phyloP scores from a whole-genome alignment of 768 basidiomycete species.

The Lactifluus volemus region DNA sequence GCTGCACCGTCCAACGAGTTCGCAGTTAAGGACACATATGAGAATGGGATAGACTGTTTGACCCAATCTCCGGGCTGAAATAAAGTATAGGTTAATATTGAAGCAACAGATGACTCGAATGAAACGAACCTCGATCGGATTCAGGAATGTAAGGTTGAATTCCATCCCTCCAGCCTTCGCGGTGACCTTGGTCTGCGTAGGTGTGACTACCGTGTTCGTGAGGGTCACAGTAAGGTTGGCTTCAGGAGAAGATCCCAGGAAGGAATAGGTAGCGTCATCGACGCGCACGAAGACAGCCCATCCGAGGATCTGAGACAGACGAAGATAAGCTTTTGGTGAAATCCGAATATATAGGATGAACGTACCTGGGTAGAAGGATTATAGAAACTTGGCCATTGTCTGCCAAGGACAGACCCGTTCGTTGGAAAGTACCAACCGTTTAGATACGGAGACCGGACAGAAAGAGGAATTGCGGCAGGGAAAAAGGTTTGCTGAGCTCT shows the following conservation, averaged over 20 bases:
- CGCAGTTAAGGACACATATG: constrained; percentile 29
- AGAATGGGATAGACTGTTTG: constrained; percentile 34
- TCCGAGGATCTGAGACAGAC: constrained; percentile 3
- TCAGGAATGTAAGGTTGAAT: constrained; percentile 31
- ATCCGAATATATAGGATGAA: background rate
- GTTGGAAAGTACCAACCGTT: constrained; percentile 18
- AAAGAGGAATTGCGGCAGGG: constrained; percentile 22
- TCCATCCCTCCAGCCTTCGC: constrained; percentile 30
- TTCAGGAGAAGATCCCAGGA: constrained; percentile 7
- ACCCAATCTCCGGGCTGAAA: constrained; percentile 29
- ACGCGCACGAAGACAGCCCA: constrained; percentile 11
- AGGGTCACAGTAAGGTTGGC: constrained; percentile 16
- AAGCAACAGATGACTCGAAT: too few species aligned
- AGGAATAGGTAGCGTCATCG: constrained; percentile 16
- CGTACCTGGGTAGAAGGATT: background rate
- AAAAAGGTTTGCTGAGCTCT: constrained; percentile 13
- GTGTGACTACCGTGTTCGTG: constrained; percentile 25
- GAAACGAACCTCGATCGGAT: constrained; percentile 30
- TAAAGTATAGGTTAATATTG: background rate
- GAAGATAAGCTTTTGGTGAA: background rate
- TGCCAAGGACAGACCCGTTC: background rate
- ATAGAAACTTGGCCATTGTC: constrained; percentile 20
- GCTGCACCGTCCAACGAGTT: constrained; percentile 25
- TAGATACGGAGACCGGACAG: constrained; percentile 24
- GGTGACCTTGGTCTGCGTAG: constrained; percentile 29